phyloP scores from a whole-genome alignment of 768 basidiomycete genomes.

The Pleurotus eryngii region DNA sequence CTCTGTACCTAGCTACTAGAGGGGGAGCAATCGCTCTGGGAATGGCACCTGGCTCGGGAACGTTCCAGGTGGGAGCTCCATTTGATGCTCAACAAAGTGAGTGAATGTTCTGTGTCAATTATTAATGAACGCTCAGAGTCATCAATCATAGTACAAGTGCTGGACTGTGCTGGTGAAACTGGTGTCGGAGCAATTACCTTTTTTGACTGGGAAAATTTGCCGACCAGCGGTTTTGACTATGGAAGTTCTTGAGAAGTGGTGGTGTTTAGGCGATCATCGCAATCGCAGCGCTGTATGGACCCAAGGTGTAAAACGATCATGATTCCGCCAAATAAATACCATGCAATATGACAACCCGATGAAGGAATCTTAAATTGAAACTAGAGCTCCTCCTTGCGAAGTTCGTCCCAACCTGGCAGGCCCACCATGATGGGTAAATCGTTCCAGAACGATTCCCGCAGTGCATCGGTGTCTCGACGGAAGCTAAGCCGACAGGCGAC shows the following conservation, averaged over 20 bases:
- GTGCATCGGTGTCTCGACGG: constrained; percentile 31
- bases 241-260: constrained; percentile 84
- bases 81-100: constrained; percentile 78
- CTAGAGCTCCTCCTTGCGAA: constrained; percentile 27
- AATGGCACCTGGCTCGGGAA: constrained; percentile 42
- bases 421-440: constrained; percentile 43
- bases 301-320: constrained; percentile 45
- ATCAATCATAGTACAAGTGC: too few species aligned
- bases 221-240: constrained; percentile 23
- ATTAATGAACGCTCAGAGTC: too few species aligned
- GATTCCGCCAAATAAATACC: neutral
- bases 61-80: constrained; percentile 56
- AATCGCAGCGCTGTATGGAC: constrained; percentile 76
- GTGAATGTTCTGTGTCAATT: constrained; percentile 22
- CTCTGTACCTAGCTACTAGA: constrained; percentile 75
- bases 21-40: constrained; percentile 75
- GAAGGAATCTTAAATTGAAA: neutral
- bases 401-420: constrained; percentile 45
- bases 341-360: neutral
- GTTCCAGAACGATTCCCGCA: constrained; percentile 43
- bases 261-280: constrained; percentile 72
- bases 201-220: constrained; percentile 41
- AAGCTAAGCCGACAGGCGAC: constrained; percentile 40
- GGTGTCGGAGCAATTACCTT: constrained; percentile 73
- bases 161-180: neutral